Evolutionary conservation across 1,284 basidiomycete species (phyloP).

Genomic region (Ustilago shanxiensis): DNA sequence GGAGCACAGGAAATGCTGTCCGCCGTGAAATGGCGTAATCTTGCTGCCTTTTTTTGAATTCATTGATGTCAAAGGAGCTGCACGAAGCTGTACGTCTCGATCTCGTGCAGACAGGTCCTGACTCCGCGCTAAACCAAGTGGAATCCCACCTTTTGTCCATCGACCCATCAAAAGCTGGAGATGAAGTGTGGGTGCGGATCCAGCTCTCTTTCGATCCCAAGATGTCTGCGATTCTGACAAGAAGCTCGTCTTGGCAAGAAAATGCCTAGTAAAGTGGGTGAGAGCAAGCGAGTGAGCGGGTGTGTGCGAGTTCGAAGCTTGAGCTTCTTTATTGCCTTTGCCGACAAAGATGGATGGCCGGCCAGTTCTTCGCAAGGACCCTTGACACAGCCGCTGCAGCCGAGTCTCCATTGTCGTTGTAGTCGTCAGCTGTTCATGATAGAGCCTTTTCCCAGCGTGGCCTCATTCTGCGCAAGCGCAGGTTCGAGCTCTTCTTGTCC

Average conservation of each 20-base stretch:
- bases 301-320: neutral
- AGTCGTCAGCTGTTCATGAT: no score
- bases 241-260: neutral
- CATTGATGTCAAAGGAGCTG: neutral
- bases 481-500: neutral
- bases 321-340: neutral
- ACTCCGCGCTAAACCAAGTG: slow-evolving; percentile 1
- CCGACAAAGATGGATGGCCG: neutral
- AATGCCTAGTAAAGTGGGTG: no score
- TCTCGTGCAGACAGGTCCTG: neutral
- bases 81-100: slow-evolving; percentile 14
- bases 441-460: neutral
- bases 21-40: slow-evolving; percentile 3
- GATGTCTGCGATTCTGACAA: no score
- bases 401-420: neutral
- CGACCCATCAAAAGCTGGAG: neutral
- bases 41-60: slow-evolving; percentile 1
- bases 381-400: neutral
- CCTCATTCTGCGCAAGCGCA: no score
- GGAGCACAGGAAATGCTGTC: neutral
- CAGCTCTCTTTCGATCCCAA: neutral
- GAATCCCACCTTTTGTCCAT: neutral
- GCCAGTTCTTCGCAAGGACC: neutral
- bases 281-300: neutral
- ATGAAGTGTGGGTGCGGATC: neutral